A percentile compares a stretch with the other conserved stretches of the same genome.
Evolutionary conservation across 2,329 filamentous ascomycete species (phyloP).

Genomic region (Phaeosphaeria sp.): DNA sequence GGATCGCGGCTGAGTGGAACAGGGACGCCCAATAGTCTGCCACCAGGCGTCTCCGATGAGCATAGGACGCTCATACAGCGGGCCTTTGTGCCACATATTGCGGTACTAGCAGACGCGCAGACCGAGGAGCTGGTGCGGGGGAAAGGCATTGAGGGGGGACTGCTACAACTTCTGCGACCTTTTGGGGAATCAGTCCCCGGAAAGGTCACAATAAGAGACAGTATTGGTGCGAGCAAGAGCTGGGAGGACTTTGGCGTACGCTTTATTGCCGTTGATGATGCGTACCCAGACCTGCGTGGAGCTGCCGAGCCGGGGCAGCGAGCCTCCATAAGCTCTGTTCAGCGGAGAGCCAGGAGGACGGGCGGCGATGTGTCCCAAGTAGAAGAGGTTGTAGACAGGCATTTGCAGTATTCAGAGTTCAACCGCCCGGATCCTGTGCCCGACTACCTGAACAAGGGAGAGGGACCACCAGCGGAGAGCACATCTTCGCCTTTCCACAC

Average conservation of each 20-base stretch:
- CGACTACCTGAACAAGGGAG: conserved; percentile 52
- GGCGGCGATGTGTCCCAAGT: conserved; percentile 70
- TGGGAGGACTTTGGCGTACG: conserved; percentile 92
- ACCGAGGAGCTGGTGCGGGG: conserved; percentile 79
- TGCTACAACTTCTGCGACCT: conserved; percentile 85
- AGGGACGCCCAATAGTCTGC: conserved; percentile 47
- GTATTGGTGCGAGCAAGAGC: conserved; percentile 79
- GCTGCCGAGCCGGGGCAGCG: conserved; percentile 33
- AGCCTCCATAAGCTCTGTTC: conserved; percentile 30
- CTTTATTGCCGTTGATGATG: conserved; percentile 75
- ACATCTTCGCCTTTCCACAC: conserved; percentile 79
- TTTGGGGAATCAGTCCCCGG: conserved; percentile 90
- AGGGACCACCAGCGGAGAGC: conserved; percentile 28
- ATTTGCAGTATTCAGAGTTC: conserved; percentile 77
- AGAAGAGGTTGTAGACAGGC: conserved; percentile 80
- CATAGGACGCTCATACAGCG: conserved; percentile 73
- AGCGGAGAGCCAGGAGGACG: conserved; percentile 47
- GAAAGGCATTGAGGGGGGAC: conserved; percentile 83
- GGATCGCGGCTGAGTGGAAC: conserved; percentile 45
- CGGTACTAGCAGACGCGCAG: conserved; percentile 84
- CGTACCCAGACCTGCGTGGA: conserved; percentile 49
- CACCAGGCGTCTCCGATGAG: conserved; percentile 59
- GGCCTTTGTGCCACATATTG: conserved; percentile 88
- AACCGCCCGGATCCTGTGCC: conserved; percentile 45
- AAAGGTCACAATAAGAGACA: conserved; percentile 90